phyloP scores from a whole-genome alignment of 108 stramenopile species.

The Aurantiochytrium sp. region DNA sequence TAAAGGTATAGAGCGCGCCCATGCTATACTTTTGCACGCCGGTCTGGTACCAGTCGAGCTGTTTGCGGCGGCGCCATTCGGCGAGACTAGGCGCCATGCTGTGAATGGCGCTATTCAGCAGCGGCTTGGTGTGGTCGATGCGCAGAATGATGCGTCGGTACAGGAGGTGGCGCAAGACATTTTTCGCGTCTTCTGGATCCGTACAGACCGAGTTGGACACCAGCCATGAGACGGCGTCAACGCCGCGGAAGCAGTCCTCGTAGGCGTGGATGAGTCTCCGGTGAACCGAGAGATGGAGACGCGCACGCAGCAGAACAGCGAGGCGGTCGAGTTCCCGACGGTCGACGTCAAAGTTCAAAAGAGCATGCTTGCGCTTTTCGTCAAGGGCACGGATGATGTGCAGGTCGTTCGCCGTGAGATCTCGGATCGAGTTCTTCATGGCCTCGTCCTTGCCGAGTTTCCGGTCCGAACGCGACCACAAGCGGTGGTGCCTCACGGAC shows the following conservation, averaged over 20 bases:
- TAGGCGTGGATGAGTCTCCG: constrained; percentile 13
- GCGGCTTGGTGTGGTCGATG: background rate
- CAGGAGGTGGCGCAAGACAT: background rate
- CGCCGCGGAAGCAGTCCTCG: background rate
- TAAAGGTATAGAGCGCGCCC: background rate
- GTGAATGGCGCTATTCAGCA: constrained; percentile 6
- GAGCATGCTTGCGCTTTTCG: background rate
- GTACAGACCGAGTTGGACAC: background rate
- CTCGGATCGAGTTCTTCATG: background rate
- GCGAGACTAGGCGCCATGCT: background rate
- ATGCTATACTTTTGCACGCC: background rate
- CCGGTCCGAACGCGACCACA: background rate
- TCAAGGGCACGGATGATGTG: background rate
- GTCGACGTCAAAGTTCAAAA: background rate
- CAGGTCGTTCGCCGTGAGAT: background rate
- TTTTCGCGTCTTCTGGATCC: background rate
- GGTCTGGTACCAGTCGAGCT: constrained; percentile 10
- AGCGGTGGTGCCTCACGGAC: background rate
- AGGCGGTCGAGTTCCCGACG: constrained; percentile 1
- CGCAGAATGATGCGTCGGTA: background rate
- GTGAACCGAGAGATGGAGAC: background rate
- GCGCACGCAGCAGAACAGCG: background rate
- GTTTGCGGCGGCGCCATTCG: background rate
- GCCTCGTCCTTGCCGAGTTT: background rate
- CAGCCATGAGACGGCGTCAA: background rate